Percentiles rank a stretch among this genome's conserved stretches.
These are phyloP conservation scores for Nothophoma quercina DNA, from an alignment of 2,329 filamentous ascomycete genomes.

Conservation along the genomic window DNA sequence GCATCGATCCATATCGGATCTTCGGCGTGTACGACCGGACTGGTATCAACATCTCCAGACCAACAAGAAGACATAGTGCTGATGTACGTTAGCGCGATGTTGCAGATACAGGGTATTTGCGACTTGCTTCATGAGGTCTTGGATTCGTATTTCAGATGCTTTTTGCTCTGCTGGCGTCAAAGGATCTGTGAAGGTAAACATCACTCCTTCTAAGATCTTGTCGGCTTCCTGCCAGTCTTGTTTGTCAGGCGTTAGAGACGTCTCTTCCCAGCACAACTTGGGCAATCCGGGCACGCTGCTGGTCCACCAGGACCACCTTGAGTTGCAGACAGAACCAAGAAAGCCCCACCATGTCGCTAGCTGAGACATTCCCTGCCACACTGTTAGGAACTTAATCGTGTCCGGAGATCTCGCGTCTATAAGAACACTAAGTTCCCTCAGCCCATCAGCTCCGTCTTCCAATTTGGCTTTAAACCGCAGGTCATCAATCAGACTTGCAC, in stretches of 20 bases:
- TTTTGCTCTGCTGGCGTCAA: not conserved
- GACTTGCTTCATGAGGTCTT: conserved; percentile 3
- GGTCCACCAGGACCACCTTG: not conserved
- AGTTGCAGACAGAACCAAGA: too few relatives aligned
- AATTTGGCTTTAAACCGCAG: not conserved
- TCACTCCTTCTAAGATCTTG: conserved; percentile 1
- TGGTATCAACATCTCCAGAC: not conserved
- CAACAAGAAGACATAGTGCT: conserved; percentile 11
- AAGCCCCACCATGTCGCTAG: too few relatives aligned
- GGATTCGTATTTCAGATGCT: not conserved
- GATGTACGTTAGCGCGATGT: not conserved
- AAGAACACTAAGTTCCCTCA: conserved; percentile 1
- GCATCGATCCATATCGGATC: conserved; percentile 1
- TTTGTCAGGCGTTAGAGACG: not conserved
- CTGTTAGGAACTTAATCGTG: too few relatives aligned
- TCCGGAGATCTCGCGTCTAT: too few relatives aligned
- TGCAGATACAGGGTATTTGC: too few relatives aligned
- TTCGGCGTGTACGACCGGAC: conserved; percentile 1
- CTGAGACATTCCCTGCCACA: too few relatives aligned
- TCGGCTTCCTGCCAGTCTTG: not conserved
- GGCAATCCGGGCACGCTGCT: not conserved
- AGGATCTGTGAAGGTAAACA: not conserved
- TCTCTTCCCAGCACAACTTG: not conserved
- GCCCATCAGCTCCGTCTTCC: not conserved
- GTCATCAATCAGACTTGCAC: not conserved